A percentile compares a stretch with the other conserved stretches of the same genome.
These are phyloP conservation scores for Mentha longifolia DNA, from an alignment of 257 asterid genomes.

Conservation along the genomic window DNA sequence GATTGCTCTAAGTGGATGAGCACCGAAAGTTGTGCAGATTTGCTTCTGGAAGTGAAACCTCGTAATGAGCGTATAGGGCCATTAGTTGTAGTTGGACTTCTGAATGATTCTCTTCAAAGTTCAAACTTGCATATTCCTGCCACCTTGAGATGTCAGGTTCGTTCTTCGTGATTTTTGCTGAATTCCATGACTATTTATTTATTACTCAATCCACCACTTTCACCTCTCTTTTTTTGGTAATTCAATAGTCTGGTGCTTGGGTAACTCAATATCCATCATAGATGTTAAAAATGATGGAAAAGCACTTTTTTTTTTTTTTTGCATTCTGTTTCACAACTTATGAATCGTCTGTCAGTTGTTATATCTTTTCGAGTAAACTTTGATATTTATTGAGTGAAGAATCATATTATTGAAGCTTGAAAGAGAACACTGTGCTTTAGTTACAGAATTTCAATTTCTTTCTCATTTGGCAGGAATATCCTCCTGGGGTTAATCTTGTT, in stretches of 20 bases:
- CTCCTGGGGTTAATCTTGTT: conserved; percentile 76
- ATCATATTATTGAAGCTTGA: neutral
- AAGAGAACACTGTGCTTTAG: neutral
- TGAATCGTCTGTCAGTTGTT: neutral
- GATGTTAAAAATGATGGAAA: neutral
- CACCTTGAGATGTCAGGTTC: conserved; percentile 71
- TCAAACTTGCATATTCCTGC: conserved; percentile 53
- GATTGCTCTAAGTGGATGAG: conserved; percentile 80
- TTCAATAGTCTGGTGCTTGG: conserved; percentile 9
- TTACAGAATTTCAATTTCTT: conserved; percentile 9
- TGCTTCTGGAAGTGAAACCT: conserved; percentile 65
- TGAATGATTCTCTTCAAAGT: conserved; percentile 50
- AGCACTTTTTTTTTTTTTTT: neutral
- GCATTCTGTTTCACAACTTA: neutral
- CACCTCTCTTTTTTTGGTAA: neutral
- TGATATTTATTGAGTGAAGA: neutral
- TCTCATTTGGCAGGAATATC: conserved; percentile 71
- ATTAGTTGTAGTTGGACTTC: conserved; percentile 67
- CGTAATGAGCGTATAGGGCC: conserved; percentile 78
- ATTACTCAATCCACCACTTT: neutral
- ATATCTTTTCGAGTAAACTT: neutral
- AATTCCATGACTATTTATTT: neutral
- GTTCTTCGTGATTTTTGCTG: conserved; percentile 26
- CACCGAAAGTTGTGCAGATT: conserved; percentile 51
- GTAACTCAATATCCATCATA: conserved; percentile 6